A percentile compares a stretch with the other conserved stretches of the same genome.
Evolutionary conservation across 2,329 filamentous ascomycete genomes (phyloP).

Genomic region (Myriosclerotinia duriaeana): DNA sequence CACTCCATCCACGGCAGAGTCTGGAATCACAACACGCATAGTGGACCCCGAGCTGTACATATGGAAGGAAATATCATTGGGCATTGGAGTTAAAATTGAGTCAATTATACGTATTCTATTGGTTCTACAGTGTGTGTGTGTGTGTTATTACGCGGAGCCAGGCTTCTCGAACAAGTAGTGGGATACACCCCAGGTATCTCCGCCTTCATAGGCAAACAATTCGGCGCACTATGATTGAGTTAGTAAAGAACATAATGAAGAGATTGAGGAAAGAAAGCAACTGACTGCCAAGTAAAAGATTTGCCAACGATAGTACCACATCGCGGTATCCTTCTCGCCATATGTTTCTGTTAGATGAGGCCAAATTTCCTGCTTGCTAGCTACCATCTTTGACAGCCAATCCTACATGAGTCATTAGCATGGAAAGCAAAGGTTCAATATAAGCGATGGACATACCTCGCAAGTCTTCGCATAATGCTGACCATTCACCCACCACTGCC

Average conservation of each 20-base stretch:
- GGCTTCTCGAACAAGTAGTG: conserved; percentile 67
- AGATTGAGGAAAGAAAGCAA: no score
- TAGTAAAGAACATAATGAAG: no score
- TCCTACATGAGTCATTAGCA: conserved; percentile 44
- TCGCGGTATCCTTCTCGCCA: conserved; percentile 56
- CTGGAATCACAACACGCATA: conserved; percentile 3
- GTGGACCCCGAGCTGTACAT: conserved; percentile 25
- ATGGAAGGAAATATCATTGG: conserved; percentile 25
- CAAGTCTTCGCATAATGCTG: conserved; percentile 68
- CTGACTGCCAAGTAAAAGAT: conserved; percentile 65
- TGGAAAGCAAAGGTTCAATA: background rate
- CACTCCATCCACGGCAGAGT: background rate
- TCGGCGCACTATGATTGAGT: conserved; percentile 47
- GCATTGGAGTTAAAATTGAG: conserved; percentile 20
- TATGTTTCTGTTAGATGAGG: conserved; percentile 65
- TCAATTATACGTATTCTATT: conserved; percentile 20
- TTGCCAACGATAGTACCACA: conserved; percentile 70
- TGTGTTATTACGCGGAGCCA: conserved; percentile 19
- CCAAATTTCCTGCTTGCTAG: conserved; percentile 61
- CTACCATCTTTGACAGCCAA: conserved; percentile 61
- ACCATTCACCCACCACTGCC: conserved; percentile 71
- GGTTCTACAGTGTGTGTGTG: conserved; percentile 9
- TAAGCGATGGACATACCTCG: conserved; percentile 49
- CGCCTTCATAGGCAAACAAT: conserved; percentile 63
- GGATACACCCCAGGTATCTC: conserved; percentile 66